These are phyloP conservation scores for Amphirosellinia nigrospora DNA, from an alignment of 495 filamentous ascomycete genomes.

Conservation along the genomic window DNA sequence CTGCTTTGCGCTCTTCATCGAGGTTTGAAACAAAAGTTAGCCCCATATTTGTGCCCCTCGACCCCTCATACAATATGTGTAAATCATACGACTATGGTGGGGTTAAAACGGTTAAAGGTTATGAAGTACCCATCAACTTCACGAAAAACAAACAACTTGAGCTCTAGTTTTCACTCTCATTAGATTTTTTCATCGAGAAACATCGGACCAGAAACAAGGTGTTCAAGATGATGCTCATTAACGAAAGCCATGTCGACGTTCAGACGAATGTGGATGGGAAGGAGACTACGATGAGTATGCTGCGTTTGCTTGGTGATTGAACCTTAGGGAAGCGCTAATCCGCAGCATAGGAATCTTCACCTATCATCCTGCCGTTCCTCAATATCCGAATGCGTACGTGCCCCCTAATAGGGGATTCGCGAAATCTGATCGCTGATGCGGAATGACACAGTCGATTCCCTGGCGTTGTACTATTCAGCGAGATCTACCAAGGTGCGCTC, in stretches of 20 bases:
- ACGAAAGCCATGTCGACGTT: constrained; percentile 52
- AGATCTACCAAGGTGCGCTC: constrained; percentile 88
- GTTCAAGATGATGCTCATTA: constrained; percentile 52
- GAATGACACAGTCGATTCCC: constrained; percentile 69
- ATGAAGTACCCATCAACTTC: neutral
- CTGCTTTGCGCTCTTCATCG: neutral
- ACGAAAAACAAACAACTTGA: neutral
- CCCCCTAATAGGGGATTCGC: constrained; percentile 1
- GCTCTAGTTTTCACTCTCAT: neutral
- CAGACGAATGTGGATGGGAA: constrained; percentile 50
- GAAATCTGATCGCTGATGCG: constrained; percentile 31
- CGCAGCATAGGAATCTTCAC: constrained; percentile 75
- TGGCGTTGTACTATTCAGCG: constrained; percentile 88
- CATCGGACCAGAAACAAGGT: constrained; percentile 11
- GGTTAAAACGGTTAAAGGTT: constrained; percentile 1
- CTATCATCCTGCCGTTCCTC: constrained; percentile 83
- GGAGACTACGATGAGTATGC: constrained; percentile 54
- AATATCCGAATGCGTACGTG: constrained; percentile 77
- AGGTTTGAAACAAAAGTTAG: neutral
- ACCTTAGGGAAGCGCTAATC: constrained; percentile 27
- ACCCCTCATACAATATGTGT: constrained; percentile 19
- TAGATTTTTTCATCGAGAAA: too few species aligned
- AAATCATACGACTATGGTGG: constrained; percentile 17
- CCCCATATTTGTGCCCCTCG: constrained; percentile 18
- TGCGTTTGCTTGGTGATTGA: neutral